Evolutionary conservation across 345 rosid species (phyloP).

Genomic region (Atalantia buxifolia): DNA sequence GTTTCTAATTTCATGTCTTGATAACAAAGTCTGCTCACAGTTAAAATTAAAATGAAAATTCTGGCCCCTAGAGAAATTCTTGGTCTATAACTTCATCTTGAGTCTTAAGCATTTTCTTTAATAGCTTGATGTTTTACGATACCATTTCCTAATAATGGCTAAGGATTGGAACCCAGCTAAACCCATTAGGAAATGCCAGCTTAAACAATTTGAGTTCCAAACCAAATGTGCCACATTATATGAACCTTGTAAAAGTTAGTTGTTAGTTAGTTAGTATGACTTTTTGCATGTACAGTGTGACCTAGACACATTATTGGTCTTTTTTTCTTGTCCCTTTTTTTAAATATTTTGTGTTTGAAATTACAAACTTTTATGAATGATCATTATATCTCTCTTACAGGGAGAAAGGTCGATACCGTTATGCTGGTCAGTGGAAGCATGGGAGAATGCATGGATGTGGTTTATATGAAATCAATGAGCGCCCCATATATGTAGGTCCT

Average conservation of each 20-base stretch:
- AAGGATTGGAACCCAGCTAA: background rate
- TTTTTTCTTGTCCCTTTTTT: background rate
- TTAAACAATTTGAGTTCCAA: background rate
- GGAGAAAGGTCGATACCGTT: conserved; percentile 91
- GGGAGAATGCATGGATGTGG: conserved; percentile 97
- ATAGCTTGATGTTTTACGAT: background rate
- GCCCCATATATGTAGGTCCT: conserved; percentile 51
- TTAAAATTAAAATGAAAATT: background rate
- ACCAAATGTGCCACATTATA: background rate
- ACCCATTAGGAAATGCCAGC: background rate
- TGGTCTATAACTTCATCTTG: background rate
- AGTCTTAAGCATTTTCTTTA: background rate
- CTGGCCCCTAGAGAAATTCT: background rate
- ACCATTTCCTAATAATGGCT: background rate
- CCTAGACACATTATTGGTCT: background rate
- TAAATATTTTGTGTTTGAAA: background rate
- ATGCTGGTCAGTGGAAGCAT: conserved; percentile 97
- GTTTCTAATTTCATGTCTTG: background rate
- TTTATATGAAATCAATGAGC: conserved; percentile 81
- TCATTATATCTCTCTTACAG: conserved; percentile 37
- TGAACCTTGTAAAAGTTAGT: background rate
- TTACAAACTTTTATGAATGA: background rate
- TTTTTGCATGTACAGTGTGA: background rate
- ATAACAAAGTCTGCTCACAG: background rate
- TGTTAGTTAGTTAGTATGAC: background rate